Percentiles rank a stretch among this genome's conserved stretches.
These are phyloP conservation scores for Scheffersomyces lignicola DNA, from an alignment of 1,139 yeast genomes.

Conservation along the genomic window DNA sequence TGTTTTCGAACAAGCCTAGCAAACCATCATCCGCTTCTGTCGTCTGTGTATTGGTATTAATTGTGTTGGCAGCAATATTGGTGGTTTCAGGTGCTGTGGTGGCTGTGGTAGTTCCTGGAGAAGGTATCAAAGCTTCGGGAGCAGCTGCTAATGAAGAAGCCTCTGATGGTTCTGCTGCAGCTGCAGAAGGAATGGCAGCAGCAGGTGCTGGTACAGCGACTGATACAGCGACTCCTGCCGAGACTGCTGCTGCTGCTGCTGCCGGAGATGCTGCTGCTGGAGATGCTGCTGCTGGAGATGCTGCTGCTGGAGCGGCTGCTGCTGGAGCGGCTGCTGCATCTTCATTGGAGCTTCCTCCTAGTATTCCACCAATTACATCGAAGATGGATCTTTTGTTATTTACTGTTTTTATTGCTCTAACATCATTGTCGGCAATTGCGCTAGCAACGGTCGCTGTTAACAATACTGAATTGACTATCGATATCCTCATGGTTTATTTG, in stretches of 20 bases:
- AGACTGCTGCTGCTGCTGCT: conserved; percentile 11
- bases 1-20: conserved; percentile 1
- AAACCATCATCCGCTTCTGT: conserved; percentile 3
- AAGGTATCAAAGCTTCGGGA: conserved; percentile 7
- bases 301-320: conserved; percentile 13
- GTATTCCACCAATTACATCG: conserved; percentile 13
- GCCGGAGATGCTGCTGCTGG: conserved; percentile 10
- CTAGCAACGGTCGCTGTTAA: conserved; percentile 11
- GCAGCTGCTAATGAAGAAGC: conserved; percentile 7
- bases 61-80: conserved; percentile 3
- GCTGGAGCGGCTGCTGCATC: conserved; percentile 10
- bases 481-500: conserved; percentile 8
- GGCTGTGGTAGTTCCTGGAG: conserved; percentile 1
- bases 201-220: conserved; percentile 9
- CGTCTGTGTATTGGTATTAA: neutral
- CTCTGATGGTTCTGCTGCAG: conserved; percentile 1
- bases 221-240: conserved; percentile 11
- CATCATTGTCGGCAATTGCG: conserved; percentile 10
- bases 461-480: conserved; percentile 10
- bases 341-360: conserved; percentile 6
- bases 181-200: conserved; percentile 2
- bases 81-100: conserved; percentile 5
- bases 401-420: conserved; percentile 11
- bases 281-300: conserved; percentile 9
- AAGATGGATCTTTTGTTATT: conserved; percentile 17